phyloP scores from a whole-genome alignment of 495 filamentous ascomycete genomes.

The Hapsidospora chrysogenum region DNA sequence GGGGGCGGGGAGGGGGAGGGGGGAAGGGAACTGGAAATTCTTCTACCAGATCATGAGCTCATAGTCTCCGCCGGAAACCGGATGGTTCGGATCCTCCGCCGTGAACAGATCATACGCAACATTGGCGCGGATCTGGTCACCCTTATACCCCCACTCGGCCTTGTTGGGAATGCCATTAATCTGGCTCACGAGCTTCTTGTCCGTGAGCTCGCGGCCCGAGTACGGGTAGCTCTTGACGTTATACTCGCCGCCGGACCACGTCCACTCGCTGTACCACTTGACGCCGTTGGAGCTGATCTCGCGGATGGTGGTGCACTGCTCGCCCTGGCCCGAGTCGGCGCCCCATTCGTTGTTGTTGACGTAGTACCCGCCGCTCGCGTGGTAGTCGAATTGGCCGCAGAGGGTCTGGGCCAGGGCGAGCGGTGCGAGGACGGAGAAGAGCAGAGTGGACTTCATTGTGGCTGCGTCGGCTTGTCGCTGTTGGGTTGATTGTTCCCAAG shows the following conservation, averaged over 20 bases:
- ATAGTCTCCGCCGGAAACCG: conserved; percentile 25
- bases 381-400: conserved; percentile 22
- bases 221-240: conserved; percentile 31
- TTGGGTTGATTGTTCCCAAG: too few species aligned
- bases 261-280: conserved; percentile 23
- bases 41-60: conserved; percentile 35
- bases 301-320: conserved; percentile 25
- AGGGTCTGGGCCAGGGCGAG: conserved; percentile 9
- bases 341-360: conserved; percentile 34
- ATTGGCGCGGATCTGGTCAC: conserved; percentile 21
- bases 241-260: conserved; percentile 21
- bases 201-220: conserved; percentile 7
- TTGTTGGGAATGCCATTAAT: conserved; percentile 20
- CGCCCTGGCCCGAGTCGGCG: conserved; percentile 15
- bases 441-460: conserved; percentile 5
- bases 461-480: too few species aligned
- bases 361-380: conserved; percentile 17
- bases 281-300: conserved; percentile 12
- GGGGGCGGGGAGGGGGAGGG: too few species aligned
- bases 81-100: conserved; percentile 23
- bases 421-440: conserved; percentile 2
- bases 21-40: too few species aligned
- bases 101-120: conserved; percentile 34
- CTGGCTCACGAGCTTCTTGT: conserved; percentile 16
- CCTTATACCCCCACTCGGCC: conserved; percentile 22